Percentiles rank a stretch among this genome's conserved stretches.
phyloP scores from a whole-genome alignment of 768 basidiomycete species.

The Mycena haematopus region DNA sequence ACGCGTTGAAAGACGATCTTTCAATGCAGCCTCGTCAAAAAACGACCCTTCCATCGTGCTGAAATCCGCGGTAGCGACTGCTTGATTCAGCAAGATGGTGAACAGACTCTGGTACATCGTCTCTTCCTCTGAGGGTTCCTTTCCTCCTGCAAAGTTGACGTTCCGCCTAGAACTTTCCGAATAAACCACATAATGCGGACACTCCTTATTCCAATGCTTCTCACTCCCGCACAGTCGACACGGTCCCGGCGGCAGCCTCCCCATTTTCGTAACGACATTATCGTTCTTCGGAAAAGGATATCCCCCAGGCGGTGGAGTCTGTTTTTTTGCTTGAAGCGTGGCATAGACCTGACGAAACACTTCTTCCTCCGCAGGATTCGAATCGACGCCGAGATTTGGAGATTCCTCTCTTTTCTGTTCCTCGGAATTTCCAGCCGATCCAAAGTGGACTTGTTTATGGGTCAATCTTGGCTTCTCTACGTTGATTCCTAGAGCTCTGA shows the following conservation, averaged over 20 bases:
- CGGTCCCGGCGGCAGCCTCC: background rate
- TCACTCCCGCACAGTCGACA: constrained; percentile 5
- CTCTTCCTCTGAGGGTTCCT: background rate
- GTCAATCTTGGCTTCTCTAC: too few relatives aligned
- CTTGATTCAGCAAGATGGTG: constrained; percentile 5
- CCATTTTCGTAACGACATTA: background rate
- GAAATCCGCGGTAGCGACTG: background rate
- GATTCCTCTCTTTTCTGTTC: too few relatives aligned
- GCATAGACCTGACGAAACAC: too few relatives aligned
- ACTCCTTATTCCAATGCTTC: constrained; percentile 13
- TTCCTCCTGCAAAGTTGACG: too few relatives aligned
- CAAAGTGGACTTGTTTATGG: too few relatives aligned
- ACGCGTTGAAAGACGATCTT: background rate
- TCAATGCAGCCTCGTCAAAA: constrained; percentile 8
- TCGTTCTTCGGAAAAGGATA: constrained; percentile 14
- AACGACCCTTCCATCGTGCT: background rate
- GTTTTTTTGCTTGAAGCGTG: too few relatives aligned
- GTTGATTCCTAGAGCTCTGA: too few relatives aligned
- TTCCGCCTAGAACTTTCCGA: too few relatives aligned
- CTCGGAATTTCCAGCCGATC: too few relatives aligned
- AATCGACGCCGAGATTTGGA: too few relatives aligned
- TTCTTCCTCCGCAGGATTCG: background rate
- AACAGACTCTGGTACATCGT: constrained; percentile 11
- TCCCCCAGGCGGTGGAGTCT: background rate
- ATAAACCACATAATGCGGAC: constrained; percentile 3